phyloP scores from a whole-genome alignment of 176 grass and related monocot species.

The Triticum turgidum region DNA sequence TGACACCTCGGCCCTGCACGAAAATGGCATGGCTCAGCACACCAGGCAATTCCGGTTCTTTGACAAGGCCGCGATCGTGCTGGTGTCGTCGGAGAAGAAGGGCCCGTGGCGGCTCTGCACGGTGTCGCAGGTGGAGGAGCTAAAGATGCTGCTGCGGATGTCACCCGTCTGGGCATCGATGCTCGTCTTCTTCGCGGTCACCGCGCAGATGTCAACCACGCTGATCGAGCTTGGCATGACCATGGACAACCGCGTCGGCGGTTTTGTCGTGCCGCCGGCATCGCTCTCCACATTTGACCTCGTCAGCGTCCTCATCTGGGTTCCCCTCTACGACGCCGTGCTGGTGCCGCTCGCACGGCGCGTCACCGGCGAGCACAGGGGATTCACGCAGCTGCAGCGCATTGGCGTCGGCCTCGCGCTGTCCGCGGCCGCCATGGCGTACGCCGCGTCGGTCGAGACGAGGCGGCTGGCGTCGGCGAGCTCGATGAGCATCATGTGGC shows the following conservation, averaged over 20 bases:
- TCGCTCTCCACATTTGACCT: constrained; percentile 33
- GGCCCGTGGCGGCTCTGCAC: constrained; percentile 42
- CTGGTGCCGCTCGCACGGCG: constrained; percentile 37
- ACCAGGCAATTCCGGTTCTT: constrained; percentile 21
- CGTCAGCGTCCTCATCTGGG: constrained; percentile 16
- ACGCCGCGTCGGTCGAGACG: constrained; percentile 31
- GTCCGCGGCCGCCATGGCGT: constrained; percentile 23
- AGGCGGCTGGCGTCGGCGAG: constrained; percentile 2
- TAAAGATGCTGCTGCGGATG: constrained; percentile 46
- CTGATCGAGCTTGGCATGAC: constrained; percentile 37
- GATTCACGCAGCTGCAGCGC: constrained; percentile 35
- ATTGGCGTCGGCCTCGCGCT: constrained; percentile 26
- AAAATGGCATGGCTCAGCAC: not conserved
- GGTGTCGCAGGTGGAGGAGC: constrained; percentile 51
- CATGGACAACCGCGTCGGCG: constrained; percentile 31
- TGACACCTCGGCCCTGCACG: constrained; percentile 31
- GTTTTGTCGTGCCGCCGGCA: constrained; percentile 26
- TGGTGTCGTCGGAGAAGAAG: not conserved
- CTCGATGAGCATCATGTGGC: not conserved
- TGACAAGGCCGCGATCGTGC: constrained; percentile 39
- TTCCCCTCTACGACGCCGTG: constrained; percentile 35
- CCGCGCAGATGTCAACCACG: constrained; percentile 31
- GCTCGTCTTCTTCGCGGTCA: constrained; percentile 34
- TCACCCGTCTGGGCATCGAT: constrained; percentile 34
- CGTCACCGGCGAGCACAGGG: constrained; percentile 31